Percentiles rank a stretch among this genome's conserved stretches.
phyloP scores from a whole-genome alignment of 192 early-diverging fungal genomes.

The Backusella australiensis region DNA sequence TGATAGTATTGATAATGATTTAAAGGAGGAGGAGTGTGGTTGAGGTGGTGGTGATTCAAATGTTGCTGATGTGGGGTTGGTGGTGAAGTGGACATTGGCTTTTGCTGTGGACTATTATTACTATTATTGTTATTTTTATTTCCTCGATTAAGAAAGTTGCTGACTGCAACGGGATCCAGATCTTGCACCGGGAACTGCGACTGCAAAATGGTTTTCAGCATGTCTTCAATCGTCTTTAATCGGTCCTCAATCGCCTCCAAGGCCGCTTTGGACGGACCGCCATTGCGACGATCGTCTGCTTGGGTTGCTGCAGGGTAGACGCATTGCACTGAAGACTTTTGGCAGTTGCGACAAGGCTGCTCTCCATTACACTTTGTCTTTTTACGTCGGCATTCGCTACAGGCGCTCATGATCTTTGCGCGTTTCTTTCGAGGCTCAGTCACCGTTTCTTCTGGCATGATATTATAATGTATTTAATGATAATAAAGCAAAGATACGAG shows the following conservation, averaged over 20 bases:
- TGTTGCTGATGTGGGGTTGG: neutral
- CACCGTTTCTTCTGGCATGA: conserved; percentile 22
- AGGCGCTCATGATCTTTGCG: conserved; percentile 39
- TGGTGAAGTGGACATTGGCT: neutral
- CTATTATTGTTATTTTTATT: neutral
- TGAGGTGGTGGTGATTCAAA: neutral
- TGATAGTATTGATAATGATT: neutral
- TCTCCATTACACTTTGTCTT: conserved; percentile 40
- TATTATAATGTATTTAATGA: neutral
- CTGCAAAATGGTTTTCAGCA: conserved; percentile 34
- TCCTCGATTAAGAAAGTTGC: conserved; percentile 7
- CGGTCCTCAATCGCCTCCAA: conserved; percentile 38
- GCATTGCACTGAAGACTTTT: conserved; percentile 28
- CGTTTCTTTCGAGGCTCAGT: conserved; percentile 34
- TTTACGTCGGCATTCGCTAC: conserved; percentile 35
- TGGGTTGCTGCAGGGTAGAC: conserved; percentile 29
- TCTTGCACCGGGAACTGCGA: conserved; percentile 1
- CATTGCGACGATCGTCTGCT: conserved; percentile 27
- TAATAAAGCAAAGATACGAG: neutral
- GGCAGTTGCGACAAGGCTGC: conserved; percentile 34
- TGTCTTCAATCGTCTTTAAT: conserved; percentile 38
- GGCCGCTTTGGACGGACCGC: conserved; percentile 16
- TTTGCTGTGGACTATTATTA: neutral
- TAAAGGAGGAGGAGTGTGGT: neutral
- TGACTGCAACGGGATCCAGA: conserved; percentile 13